Percentiles rank a stretch among this genome's conserved stretches.
Evolutionary conservation across 2,329 filamentous ascomycete genomes (phyloP).

Genomic region (Ascochyta fabae): DNA sequence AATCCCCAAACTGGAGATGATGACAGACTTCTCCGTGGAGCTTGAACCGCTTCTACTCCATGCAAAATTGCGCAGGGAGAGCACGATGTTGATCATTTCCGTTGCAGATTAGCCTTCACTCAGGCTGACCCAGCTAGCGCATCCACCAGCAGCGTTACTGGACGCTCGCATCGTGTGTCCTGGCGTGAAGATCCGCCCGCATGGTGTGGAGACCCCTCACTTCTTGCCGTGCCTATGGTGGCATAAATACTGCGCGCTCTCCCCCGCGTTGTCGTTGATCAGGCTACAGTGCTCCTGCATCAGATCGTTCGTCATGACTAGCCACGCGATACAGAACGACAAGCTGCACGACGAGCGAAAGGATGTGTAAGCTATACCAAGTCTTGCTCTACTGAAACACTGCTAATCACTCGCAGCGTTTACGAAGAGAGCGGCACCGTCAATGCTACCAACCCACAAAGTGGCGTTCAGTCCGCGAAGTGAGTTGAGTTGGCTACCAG

Average conservation of each 20-base stretch:
- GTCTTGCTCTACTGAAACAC: background rate
- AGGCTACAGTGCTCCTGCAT: background rate
- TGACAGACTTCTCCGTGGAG: too few relatives aligned
- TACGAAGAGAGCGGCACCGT: conserved; percentile 15
- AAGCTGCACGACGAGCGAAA: conserved; percentile 21
- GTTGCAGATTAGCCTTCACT: conserved; percentile 1
- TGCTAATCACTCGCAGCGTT: conserved; percentile 12
- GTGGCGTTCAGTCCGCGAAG: conserved; percentile 13
- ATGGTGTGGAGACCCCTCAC: conserved; percentile 6
- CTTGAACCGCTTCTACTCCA: too few relatives aligned
- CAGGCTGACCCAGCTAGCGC: background rate
- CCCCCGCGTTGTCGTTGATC: background rate
- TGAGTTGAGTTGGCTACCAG: background rate
- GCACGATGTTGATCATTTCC: conserved; percentile 4
- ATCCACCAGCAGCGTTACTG: background rate
- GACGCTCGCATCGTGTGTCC: background rate
- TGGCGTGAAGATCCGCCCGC: background rate
- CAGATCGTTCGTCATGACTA: conserved; percentile 15
- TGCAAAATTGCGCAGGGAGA: background rate
- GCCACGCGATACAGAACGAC: background rate
- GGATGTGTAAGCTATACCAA: conserved; percentile 17
- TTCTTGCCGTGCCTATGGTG: background rate
- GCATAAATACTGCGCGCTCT: background rate
- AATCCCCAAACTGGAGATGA: too few relatives aligned
- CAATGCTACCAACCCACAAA: conserved; percentile 12